These are phyloP conservation scores for Amphirosellinia nigrospora DNA, from an alignment of 495 filamentous ascomycete genomes.

Conservation along the genomic window DNA sequence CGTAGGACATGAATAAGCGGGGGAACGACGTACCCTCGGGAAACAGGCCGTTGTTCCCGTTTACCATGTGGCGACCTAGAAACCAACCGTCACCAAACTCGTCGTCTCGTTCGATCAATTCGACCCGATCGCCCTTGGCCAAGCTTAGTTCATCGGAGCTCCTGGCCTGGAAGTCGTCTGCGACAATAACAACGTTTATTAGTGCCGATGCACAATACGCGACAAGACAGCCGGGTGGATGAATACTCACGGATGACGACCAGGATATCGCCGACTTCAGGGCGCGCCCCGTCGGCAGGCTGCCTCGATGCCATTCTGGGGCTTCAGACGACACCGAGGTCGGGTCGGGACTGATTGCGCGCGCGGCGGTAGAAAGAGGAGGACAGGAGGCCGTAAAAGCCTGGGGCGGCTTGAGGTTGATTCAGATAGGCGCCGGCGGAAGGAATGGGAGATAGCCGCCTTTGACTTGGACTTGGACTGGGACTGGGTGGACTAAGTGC, in stretches of 20 bases:
- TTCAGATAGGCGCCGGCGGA: slow-evolving; percentile 18
- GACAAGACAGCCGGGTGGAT: neutral
- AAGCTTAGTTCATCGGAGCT: slow-evolving; percentile 92
- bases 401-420: slow-evolving; percentile 8
- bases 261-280: slow-evolving; percentile 71
- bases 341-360: slow-evolving; percentile 6
- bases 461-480: too few relatives aligned
- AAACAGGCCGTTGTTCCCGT: slow-evolving; percentile 81
- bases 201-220: neutral
- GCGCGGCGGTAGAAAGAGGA: neutral
- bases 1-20: slow-evolving; percentile 2
- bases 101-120: slow-evolving; percentile 92
- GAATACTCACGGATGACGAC: slow-evolving; percentile 76
- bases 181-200: slow-evolving; percentile 1
- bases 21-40: slow-evolving; percentile 73
- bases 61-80: slow-evolving; percentile 78
- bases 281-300: slow-evolving; percentile 45
- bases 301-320: slow-evolving; percentile 53
- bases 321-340: slow-evolving; percentile 17
- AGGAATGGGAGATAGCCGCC: slow-evolving; percentile 18
- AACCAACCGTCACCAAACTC: slow-evolving; percentile 99
- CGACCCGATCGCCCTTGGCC: slow-evolving; percentile 84
- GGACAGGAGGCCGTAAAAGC: neutral
- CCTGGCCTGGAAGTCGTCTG: slow-evolving; percentile 86
- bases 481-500: slow-evolving; percentile 23